A percentile compares a stretch with the other conserved stretches of the same genome.
Conservation (phyloP, 352 stramenopile genomes). For the Thalassiosira sp. region DNA sequence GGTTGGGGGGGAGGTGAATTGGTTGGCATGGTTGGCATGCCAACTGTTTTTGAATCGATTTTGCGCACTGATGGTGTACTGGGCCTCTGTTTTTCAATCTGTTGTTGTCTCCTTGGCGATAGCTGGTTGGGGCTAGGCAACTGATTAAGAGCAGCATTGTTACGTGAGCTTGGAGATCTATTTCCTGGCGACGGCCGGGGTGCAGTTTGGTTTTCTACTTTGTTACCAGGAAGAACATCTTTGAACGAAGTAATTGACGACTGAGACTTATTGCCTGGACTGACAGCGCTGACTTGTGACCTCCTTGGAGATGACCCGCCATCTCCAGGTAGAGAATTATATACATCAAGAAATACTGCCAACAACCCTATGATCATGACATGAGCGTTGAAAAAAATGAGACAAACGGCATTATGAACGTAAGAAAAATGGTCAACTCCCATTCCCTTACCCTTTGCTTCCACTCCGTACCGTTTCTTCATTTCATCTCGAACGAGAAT, state of each 20-base stretch:
- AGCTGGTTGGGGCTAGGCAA: conserved; percentile 8
- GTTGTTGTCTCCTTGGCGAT: conserved; percentile 12
- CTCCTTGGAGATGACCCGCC: conserved; percentile 13
- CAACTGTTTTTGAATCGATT: conserved; percentile 34
- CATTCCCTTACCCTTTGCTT: conserved; percentile 49
- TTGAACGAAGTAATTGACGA: conserved; percentile 48
- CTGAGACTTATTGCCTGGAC: conserved; percentile 3
- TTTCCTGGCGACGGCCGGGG: background rate
- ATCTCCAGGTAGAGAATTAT: conserved; percentile 29
- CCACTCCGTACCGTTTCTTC: conserved; percentile 62
- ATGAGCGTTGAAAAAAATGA: background rate
- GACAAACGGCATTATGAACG: background rate
- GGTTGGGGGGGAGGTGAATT: conserved; percentile 17
- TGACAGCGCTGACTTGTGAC: conserved; percentile 5
- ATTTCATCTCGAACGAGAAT: conserved; percentile 81
- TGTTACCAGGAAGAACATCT: conserved; percentile 31
- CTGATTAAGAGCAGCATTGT: conserved; percentile 11
- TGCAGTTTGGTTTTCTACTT: conserved; percentile 16
- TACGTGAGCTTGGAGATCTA: conserved; percentile 23
- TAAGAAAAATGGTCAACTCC: background rate
- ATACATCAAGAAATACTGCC: conserved; percentile 46
- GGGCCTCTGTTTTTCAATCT: conserved; percentile 28
- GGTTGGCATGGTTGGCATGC: background rate
- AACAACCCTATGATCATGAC: conserved; percentile 26
- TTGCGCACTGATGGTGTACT: conserved; percentile 30